These are phyloP conservation scores for Chamaecrista fasciculata DNA, from an alignment of 306 rosid genomes.

Conservation along the genomic window DNA sequence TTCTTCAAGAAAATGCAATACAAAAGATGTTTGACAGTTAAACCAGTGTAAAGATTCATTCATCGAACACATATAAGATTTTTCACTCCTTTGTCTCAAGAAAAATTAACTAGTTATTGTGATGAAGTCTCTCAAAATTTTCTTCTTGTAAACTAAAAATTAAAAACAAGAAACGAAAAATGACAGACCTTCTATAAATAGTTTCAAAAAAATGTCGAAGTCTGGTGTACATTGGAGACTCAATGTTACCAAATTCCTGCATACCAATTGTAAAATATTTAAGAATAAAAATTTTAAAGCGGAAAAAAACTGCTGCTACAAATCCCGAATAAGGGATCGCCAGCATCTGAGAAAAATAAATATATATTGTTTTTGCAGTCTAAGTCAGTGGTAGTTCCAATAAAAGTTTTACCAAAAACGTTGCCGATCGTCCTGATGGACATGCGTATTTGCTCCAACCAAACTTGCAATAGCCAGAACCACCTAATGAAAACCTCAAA, in stretches of 20 bases:
- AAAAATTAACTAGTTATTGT: not conserved
- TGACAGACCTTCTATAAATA: slow-evolving; percentile 65
- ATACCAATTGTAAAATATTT: slow-evolving; percentile 5
- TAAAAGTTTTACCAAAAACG: slow-evolving; percentile 65
- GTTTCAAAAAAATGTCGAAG: slow-evolving; percentile 67
- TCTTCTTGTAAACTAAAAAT: not conserved
- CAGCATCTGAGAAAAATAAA: not conserved
- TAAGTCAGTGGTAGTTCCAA: not conserved
- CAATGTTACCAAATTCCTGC: slow-evolving; percentile 92
- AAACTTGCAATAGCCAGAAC: slow-evolving; percentile 95
- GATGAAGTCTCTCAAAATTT: not conserved
- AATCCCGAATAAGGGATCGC: not conserved
- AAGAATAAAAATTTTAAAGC: not conserved
- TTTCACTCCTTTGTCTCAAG: not conserved
- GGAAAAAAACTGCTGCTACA: not conserved
- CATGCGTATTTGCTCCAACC: slow-evolving; percentile 73
- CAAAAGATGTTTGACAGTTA: too few relatives aligned
- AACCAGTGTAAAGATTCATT: too few relatives aligned
- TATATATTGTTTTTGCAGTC: not conserved
- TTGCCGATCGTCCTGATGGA: slow-evolving; percentile 73
- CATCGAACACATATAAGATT: too few relatives aligned
- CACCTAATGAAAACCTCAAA: slow-evolving; percentile 49
- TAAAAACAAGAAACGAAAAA: not conserved
- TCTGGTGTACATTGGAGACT: slow-evolving; percentile 82
- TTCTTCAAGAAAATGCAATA: too few relatives aligned